Evolutionary conservation across 306 rosid species (phyloP).

Genomic region (Spatholobus suberectus): DNA sequence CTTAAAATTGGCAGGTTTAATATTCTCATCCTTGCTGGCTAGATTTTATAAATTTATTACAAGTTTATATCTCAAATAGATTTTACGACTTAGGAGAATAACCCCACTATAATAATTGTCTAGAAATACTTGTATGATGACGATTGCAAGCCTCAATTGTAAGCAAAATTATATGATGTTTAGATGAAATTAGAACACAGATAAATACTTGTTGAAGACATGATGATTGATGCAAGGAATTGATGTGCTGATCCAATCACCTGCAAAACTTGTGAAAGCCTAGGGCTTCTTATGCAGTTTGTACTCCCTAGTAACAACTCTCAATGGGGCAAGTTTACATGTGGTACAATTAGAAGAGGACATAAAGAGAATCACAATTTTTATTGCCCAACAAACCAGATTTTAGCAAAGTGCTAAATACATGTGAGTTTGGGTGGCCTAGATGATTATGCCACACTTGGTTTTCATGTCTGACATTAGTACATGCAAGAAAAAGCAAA

Average conservation of each 20-base stretch:
- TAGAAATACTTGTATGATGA: background rate
- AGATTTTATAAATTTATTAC: background rate
- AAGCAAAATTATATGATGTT: background rate
- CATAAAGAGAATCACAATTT: background rate
- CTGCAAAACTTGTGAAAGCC: background rate
- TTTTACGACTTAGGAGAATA: background rate
- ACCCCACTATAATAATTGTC: background rate
- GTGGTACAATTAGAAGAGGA: background rate
- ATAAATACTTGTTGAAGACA: background rate
- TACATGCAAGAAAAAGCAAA: background rate
- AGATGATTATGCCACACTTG: background rate
- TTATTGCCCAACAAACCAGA: background rate
- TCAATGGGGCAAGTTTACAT: background rate
- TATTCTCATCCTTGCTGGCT: constrained; percentile 33
- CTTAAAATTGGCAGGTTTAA: constrained; percentile 73
- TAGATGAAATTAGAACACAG: background rate
- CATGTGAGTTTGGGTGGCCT: background rate
- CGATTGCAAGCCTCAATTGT: background rate
- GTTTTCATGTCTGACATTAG: background rate
- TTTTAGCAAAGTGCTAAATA: background rate
- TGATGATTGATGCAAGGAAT: constrained; percentile 4
- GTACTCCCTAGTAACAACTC: background rate
- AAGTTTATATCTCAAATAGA: background rate
- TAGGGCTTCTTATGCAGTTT: background rate
- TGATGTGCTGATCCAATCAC: background rate